Base-by-base conservation (phyloP, 2,329 filamentous ascomycete genomes). In the Clonostachys byssicola region DNA sequence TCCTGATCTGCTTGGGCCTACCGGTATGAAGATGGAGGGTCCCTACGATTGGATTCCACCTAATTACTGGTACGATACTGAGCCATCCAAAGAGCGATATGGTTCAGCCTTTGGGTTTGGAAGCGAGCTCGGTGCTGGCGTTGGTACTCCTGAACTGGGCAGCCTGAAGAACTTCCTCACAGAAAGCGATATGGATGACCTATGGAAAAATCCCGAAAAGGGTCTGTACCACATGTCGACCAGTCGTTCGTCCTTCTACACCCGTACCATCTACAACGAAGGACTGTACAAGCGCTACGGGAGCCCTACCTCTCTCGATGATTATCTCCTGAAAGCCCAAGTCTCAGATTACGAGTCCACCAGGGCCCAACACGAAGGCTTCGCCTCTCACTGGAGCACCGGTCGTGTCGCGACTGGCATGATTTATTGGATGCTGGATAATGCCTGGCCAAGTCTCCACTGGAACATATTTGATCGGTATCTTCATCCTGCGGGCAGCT, bases 381-480 rank as follows among this genome's bases (percentile, higher is more conserved):
- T 75, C 54, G 66, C 72, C 0, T 65, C 74, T 3, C 64, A 69
- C 1, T 82, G 80, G 72, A 76, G 58, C 50, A 68, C 67, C 2
- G 58, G 64, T 1, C 65, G 75, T 4, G 76, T 79, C 0, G 79
- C 81, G 1, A 85, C 81, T 0, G 82, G 82, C 0, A 43, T 79
- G 43, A 75, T 86, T 14, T 86, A 86, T 63, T 86, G 82, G 82
- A 85, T 86, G 81, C 60, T 85, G 46, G 84, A 83, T 52, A 75
- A 75, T 42, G 82, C 81, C 1, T 86, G 81, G 80, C 82, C 83
- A 1, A 77, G 72, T 47, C 63, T 86, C 30, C 82, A 85, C 56
- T 86, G 83, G 82, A 79, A 80, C 46, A 61, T 84, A 6, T 83
- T 84, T 56, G 82, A 85, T 53, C 80, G 81, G 58, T 85, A 85